phyloP scores from a whole-genome alignment of 495 filamentous ascomycete species.

The Hapsidospora chrysogenum region DNA sequence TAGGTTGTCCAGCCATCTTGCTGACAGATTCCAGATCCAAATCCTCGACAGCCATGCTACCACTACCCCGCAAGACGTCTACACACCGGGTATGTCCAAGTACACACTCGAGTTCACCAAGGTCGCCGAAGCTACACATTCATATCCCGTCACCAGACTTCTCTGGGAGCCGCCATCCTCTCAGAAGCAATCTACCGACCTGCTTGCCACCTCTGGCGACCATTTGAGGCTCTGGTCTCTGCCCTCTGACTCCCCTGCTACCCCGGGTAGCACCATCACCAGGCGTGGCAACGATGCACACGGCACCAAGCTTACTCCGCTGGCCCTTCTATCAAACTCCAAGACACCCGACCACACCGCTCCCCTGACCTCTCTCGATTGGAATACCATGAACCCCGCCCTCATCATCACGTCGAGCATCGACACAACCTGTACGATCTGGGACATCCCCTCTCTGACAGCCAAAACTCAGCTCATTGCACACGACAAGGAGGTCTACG shows the following conservation, averaged over 20 bases:
- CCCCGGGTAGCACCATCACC: slow-evolving; percentile 58
- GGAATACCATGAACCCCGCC: slow-evolving; percentile 92
- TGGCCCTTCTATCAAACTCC: slow-evolving; percentile 89
- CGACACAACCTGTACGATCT: slow-evolving; percentile 99
- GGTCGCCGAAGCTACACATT: slow-evolving; percentile 94
- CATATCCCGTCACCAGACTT: slow-evolving; percentile 90
- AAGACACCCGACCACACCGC: slow-evolving; percentile 98
- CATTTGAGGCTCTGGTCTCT: slow-evolving; percentile 93
- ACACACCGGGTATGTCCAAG: slow-evolving; percentile 47
- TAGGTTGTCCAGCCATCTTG: no score
- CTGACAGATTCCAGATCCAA: slow-evolving; percentile 55
- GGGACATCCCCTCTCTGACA: slow-evolving; percentile 96
- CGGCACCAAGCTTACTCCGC: slow-evolving; percentile 74
- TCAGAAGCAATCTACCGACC: slow-evolving; percentile 89
- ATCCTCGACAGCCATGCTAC: slow-evolving; percentile 76
- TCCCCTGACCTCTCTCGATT: slow-evolving; percentile 88
- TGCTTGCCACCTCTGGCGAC: slow-evolving; percentile 91
- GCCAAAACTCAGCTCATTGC: slow-evolving; percentile 98
- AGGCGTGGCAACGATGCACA: slow-evolving; percentile 45
- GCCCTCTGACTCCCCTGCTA: slow-evolving; percentile 33
- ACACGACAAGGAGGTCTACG: slow-evolving; percentile 97
- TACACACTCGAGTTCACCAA: slow-evolving; percentile 80
- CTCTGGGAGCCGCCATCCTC: slow-evolving; percentile 97
- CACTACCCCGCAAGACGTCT: slow-evolving; percentile 55
- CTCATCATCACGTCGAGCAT: slow-evolving; percentile 98